phyloP scores from a whole-genome alignment of 805 yeast genomes.

The Yarrowia alimentaria region DNA sequence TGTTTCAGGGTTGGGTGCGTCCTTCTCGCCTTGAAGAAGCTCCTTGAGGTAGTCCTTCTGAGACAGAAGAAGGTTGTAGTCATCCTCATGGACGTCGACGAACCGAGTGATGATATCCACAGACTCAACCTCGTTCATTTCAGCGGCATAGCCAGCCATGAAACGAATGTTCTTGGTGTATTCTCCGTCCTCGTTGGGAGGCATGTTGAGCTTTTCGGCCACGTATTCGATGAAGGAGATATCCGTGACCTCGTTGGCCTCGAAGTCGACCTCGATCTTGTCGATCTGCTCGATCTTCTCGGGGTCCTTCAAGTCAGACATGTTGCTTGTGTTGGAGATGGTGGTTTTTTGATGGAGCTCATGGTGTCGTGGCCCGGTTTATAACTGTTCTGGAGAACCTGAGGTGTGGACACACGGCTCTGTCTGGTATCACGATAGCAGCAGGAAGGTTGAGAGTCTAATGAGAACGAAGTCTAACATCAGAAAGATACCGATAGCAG shows the following conservation, averaged over 20 bases:
- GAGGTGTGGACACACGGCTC: no score
- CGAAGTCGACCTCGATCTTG: conserved; percentile 3
- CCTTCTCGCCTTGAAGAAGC: not conserved
- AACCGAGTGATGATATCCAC: not conserved
- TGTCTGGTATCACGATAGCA: no score
- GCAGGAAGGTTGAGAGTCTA: no score
- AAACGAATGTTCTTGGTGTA: conserved; percentile 13
- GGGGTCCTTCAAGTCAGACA: no score
- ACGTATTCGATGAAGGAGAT: not conserved
- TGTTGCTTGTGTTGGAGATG: no score
- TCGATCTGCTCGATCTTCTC: no score
- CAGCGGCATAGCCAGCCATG: conserved; percentile 4
- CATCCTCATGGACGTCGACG: conserved; percentile 10
- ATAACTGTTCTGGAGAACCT: no score
- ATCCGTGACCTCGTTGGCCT: conserved; percentile 1
- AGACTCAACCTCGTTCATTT: not conserved
- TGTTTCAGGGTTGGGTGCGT: conserved; percentile 6
- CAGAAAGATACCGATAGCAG: no score
- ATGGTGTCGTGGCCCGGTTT: no score
- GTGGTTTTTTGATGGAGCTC: no score
- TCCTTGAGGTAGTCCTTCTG: conserved; percentile 1
- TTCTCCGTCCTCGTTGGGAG: not conserved
- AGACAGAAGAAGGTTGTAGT: conserved; percentile 6
- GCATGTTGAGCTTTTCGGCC: not conserved
- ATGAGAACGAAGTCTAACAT: no score